These are phyloP conservation scores for Leavenworthia alabamica DNA, from an alignment of 345 rosid species.

Conservation along the genomic window DNA sequence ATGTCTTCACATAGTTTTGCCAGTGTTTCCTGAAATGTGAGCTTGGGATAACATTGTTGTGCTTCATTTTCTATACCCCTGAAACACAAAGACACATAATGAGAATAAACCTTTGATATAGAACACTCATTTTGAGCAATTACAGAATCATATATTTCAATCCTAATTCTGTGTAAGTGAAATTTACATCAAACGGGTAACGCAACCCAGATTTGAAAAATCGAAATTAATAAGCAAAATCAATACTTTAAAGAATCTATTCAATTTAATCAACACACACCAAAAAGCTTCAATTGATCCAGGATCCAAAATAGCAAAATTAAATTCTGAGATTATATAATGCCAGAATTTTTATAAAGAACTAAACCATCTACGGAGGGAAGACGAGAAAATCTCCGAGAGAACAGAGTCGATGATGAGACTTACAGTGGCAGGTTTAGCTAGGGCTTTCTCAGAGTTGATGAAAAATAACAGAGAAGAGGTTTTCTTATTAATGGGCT, in stretches of 20 bases:
- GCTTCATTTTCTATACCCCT: constrained; percentile 42
- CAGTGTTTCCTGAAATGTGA: constrained; percentile 80
- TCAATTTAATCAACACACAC: background rate
- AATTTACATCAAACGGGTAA: background rate
- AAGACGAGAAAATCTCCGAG: background rate
- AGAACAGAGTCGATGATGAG: background rate
- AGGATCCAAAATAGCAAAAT: background rate
- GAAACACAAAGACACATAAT: background rate
- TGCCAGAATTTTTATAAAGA: background rate
- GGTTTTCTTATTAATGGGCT: background rate
- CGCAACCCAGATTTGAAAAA: no score
- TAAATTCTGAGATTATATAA: background rate
- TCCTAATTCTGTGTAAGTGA: no score
- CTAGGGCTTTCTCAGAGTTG: background rate
- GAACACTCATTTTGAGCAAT: no score
- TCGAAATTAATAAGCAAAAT: background rate
- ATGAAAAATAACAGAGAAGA: background rate
- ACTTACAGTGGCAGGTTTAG: constrained; percentile 11
- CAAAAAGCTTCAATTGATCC: background rate
- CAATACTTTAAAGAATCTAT: background rate
- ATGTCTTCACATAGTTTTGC: constrained; percentile 78
- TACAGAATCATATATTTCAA: no score
- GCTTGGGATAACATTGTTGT: constrained; percentile 64
- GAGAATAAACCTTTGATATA: no score
- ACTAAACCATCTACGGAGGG: background rate